These are phyloP conservation scores for Exophiala mesophila DNA, from an alignment of 2,329 filamentous ascomycete species.

Conservation along the genomic window DNA sequence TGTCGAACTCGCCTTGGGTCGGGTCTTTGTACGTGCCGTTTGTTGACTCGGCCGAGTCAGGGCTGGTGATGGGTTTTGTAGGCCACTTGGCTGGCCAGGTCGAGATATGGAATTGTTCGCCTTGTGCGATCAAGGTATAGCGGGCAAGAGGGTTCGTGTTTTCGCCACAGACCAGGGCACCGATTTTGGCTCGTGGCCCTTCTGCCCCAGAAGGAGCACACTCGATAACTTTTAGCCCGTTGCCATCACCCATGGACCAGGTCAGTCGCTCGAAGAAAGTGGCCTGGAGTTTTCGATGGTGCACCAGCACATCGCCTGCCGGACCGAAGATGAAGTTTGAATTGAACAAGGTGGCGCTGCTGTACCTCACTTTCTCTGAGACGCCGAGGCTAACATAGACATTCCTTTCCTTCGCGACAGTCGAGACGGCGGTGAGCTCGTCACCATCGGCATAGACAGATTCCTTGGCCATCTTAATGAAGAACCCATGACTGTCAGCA, in stretches of 20 bases:
- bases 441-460: slow-evolving; percentile 44
- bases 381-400: slow-evolving; percentile 47
- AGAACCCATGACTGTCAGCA: slow-evolving; percentile 47
- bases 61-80: slow-evolving; percentile 24
- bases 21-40: slow-evolving; percentile 1
- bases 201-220: slow-evolving; percentile 26
- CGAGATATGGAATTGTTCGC: slow-evolving; percentile 52
- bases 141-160: slow-evolving; percentile 53
- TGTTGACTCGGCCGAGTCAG: slow-evolving; percentile 24
- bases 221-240: slow-evolving; percentile 44
- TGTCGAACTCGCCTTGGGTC: slow-evolving; percentile 44
- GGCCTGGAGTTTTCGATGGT: slow-evolving; percentile 51
- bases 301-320: slow-evolving; percentile 43
- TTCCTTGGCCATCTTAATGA: slow-evolving; percentile 42
- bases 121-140: slow-evolving; percentile 49
- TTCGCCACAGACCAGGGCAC: slow-evolving; percentile 51
- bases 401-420: slow-evolving; percentile 33
- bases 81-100: slow-evolving; percentile 54
- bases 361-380: slow-evolving; percentile 43
- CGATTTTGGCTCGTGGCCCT: slow-evolving; percentile 40
- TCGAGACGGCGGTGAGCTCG: slow-evolving; percentile 40
- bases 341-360: slow-evolving; percentile 47
- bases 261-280: slow-evolving; percentile 55
- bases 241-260: slow-evolving; percentile 49
- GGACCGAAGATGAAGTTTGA: slow-evolving; percentile 45